Evolutionary conservation across 345 rosid species (phyloP).

Genomic region (Cardamine chenopodiifolia): DNA sequence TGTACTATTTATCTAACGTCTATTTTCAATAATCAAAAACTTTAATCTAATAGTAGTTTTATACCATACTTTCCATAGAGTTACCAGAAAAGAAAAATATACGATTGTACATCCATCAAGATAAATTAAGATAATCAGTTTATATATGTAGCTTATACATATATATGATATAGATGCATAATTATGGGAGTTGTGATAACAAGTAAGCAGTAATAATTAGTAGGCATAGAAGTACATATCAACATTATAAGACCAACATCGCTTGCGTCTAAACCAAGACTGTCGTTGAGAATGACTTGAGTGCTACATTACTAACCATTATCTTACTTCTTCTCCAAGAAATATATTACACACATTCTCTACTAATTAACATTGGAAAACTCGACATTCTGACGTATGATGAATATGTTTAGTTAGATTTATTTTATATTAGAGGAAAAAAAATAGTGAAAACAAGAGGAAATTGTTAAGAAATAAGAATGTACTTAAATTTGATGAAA

Average conservation of each 20-base stretch:
- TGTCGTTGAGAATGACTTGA: constrained; percentile 37
- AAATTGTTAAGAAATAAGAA: background rate
- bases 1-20: background rate
- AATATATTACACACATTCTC: constrained; percentile 33
- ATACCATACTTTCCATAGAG: background rate
- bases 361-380: constrained; percentile 29
- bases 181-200: constrained; percentile 27
- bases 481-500: background rate
- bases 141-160: background rate
- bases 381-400: constrained; percentile 23
- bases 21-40: background rate
- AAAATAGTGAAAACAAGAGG: background rate
- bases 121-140: constrained; percentile 15
- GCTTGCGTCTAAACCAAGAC: constrained; percentile 44
- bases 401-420: background rate
- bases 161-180: constrained; percentile 1
- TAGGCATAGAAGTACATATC: background rate
- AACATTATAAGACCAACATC: constrained; percentile 42
- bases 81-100: constrained; percentile 27
- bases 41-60: background rate
- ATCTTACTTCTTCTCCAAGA: constrained; percentile 38
- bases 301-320: constrained; percentile 36
- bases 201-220: constrained; percentile 35
- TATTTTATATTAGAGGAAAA: background rate
- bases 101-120: constrained; percentile 7